Conservation (phyloP, 441 rosid species). For the Cnidoscolus chayamansa region DNA sequence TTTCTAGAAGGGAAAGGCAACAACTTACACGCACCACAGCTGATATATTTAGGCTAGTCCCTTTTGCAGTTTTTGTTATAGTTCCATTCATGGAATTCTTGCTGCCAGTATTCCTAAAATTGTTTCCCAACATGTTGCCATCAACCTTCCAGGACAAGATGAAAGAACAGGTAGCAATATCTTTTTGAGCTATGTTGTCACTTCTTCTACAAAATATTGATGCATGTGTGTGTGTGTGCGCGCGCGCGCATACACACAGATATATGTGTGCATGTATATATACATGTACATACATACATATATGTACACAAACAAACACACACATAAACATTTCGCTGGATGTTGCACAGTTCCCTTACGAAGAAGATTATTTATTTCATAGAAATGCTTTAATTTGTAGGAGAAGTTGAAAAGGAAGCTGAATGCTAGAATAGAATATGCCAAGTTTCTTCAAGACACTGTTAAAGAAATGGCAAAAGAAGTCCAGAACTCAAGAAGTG, state of each 20-base stretch:
- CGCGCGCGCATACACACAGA: too few species aligned
- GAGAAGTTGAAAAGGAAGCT: conserved; percentile 83
- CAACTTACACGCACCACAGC: conserved; percentile 87
- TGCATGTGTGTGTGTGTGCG: background rate
- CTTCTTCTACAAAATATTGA: background rate
- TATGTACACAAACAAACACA: too few species aligned
- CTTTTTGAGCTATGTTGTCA: conserved; percentile 8
- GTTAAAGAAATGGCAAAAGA: conserved; percentile 99
- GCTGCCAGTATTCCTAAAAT: conserved; percentile 72
- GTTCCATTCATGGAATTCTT: conserved; percentile 94
- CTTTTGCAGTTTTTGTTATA: conserved; percentile 81
- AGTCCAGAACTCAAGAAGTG: conserved; percentile 57
- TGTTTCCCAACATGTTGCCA: conserved; percentile 96
- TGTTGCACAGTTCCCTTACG: conserved; percentile 9
- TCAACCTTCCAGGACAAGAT: conserved; percentile 98
- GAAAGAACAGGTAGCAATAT: conserved; percentile 81
- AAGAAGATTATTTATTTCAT: conserved; percentile 17
- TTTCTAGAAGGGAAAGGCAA: conserved; percentile 87
- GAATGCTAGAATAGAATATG: conserved; percentile 89
- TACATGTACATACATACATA: background rate
- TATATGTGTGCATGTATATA: too few species aligned
- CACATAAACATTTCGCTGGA: background rate
- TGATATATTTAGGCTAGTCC: conserved; percentile 89
- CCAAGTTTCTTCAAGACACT: conserved; percentile 85
- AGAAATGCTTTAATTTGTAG: conserved; percentile 40